Percentiles rank a stretch among this genome's conserved stretches.
Conservation (phyloP, 2,329 filamentous ascomycete genomes). For the Fusarium brevicatenulatum region DNA sequence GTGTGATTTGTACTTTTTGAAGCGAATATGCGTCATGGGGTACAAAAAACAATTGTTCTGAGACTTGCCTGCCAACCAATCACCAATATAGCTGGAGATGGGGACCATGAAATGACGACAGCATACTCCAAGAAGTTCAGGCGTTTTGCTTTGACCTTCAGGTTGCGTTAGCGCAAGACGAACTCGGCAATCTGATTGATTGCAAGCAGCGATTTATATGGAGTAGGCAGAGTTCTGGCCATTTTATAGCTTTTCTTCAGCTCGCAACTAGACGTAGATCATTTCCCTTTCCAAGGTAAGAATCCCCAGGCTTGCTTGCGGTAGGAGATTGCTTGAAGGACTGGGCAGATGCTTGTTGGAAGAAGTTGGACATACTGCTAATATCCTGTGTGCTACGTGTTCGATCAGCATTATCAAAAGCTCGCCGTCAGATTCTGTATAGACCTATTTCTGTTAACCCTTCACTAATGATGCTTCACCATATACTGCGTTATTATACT, state of each 20-base stretch:
- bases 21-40: not conserved
- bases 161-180: too few relatives aligned
- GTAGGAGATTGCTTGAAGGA: not conserved
- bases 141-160: not conserved
- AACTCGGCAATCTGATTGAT: too few relatives aligned
- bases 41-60: too few relatives aligned
- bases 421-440: rapidly evolving
- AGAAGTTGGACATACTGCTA: not conserved
- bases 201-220: not conserved
- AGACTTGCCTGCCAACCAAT: not conserved
- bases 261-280: not conserved
- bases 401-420: not conserved
- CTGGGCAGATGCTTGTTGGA: not conserved
- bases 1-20: not conserved
- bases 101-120: not conserved
- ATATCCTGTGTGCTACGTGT: not conserved
- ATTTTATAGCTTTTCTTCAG: not conserved
- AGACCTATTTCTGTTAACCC: not conserved
- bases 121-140: not conserved
- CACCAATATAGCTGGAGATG: not conserved
- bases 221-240: not conserved
- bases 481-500: too few relatives aligned
- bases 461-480: rapidly evolving
- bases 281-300: not conserved
- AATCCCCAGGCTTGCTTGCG: not conserved